Evolutionary conservation across 169 alveolate species (phyloP).

Genomic region (Eimeria necatrix): DNA sequence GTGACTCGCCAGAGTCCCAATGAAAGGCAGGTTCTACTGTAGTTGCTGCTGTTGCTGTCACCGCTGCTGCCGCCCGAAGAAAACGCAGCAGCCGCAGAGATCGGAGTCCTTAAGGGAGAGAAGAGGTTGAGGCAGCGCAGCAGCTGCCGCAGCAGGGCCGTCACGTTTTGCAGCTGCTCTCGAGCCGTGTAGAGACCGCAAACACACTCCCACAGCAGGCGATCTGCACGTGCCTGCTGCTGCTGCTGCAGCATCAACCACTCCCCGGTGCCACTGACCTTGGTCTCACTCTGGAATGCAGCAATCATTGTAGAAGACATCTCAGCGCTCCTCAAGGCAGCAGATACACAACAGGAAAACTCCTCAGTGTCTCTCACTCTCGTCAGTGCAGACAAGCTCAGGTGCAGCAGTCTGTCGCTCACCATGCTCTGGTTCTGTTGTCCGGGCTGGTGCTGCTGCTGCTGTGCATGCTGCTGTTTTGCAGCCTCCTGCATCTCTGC

Average conservation of each 20-base stretch:
- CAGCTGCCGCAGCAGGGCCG: constrained; percentile 45
- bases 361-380: neutral
- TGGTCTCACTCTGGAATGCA: neutral
- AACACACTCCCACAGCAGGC: constrained; percentile 33
- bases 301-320: neutral
- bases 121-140: neutral
- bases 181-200: constrained; percentile 21
- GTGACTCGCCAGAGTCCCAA: neutral
- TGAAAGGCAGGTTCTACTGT: neutral
- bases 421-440: neutral
- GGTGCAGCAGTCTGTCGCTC: constrained; percentile 3
- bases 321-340: constrained; percentile 23
- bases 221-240: constrained; percentile 15
- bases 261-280: neutral
- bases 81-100: neutral
- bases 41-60: neutral
- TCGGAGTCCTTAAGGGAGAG: neutral
- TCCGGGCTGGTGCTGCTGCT: neutral
- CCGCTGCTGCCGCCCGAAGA: neutral
- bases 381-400: neutral
- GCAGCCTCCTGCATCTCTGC: constrained; percentile 8
- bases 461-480: neutral
- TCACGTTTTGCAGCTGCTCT: constrained; percentile 10
- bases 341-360: neutral
- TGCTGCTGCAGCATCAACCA: constrained; percentile 13